Percentiles rank a stretch among this genome's conserved stretches.
Conservation (phyloP, 495 filamentous ascomycete genomes). For the Aspergillus mulundensis region DNA sequence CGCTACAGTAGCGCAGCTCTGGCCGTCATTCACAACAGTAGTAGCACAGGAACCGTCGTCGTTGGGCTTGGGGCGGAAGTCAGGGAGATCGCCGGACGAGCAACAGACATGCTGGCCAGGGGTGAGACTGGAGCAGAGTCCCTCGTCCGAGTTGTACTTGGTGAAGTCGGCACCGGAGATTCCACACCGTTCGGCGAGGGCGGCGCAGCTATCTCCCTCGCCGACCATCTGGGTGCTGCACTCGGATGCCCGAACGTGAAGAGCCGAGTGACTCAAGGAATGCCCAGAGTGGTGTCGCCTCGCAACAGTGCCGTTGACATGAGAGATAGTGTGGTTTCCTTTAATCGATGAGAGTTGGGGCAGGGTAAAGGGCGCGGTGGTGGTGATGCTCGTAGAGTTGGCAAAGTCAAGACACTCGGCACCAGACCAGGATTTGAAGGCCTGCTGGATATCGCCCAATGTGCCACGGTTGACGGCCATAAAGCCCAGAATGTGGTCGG, state of each 20-base stretch:
- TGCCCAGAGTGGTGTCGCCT: neutral
- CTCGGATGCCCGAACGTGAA: neutral
- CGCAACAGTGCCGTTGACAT: neutral
- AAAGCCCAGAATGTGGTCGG: slow-evolving; percentile 30
- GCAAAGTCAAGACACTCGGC: slow-evolving; percentile 27
- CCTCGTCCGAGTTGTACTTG: slow-evolving; percentile 33
- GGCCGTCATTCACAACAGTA: slow-evolving; percentile 28
- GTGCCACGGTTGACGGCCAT: slow-evolving; percentile 27
- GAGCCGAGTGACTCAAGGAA: neutral
- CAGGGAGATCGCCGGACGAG: slow-evolving; percentile 35
- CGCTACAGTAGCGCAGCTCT: slow-evolving; percentile 26
- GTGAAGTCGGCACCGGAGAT: slow-evolving; percentile 36
- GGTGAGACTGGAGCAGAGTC: slow-evolving; percentile 34
- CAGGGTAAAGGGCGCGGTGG: slow-evolving; percentile 14
- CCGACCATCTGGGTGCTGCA: slow-evolving; percentile 19
- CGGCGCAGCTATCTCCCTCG: slow-evolving; percentile 31
- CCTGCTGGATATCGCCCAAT: slow-evolving; percentile 28
- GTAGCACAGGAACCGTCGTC: slow-evolving; percentile 37
- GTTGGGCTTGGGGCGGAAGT: slow-evolving; percentile 36
- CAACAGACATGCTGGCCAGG: slow-evolving; percentile 45
- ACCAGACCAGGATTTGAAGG: slow-evolving; percentile 31
- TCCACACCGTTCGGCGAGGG: slow-evolving; percentile 39
- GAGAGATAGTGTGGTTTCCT: slow-evolving; percentile 4
- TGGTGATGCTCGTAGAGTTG: slow-evolving; percentile 13
- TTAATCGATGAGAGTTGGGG: neutral